phyloP scores from a whole-genome alignment of 2,329 filamentous ascomycete genomes.

The Colletotrichum sp. region DNA sequence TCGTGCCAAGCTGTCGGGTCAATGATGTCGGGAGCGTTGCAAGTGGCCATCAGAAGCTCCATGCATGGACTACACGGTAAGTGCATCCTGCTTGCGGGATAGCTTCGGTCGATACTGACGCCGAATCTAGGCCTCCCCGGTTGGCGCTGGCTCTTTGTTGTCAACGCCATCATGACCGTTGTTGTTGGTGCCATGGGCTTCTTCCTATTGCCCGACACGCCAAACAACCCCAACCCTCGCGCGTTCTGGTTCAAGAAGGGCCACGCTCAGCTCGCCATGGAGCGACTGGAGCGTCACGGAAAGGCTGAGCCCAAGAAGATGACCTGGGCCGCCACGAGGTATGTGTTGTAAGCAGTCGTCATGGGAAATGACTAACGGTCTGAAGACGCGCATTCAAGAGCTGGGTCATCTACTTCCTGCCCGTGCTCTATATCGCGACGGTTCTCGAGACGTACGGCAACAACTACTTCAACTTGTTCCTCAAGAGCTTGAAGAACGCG shows the following conservation, averaged over 20 bases:
- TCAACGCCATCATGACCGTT: conserved; percentile 35
- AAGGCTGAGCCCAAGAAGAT: conserved; percentile 27
- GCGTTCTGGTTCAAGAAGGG: conserved; percentile 16
- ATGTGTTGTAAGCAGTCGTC: background rate
- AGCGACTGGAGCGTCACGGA: conserved; percentile 11
- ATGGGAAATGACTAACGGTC: background rate
- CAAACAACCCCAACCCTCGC: conserved; percentile 27
- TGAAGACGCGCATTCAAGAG: conserved; percentile 13
- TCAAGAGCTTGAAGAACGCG: conserved; percentile 15
- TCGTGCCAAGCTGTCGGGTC: conserved; percentile 55
- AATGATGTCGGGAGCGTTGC: conserved; percentile 62
- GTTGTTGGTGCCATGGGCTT: conserved; percentile 23
- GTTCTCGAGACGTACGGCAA: conserved; percentile 13
- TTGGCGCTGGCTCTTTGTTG: conserved; percentile 45
- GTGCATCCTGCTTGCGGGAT: background rate
- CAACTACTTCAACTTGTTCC: conserved; percentile 14
- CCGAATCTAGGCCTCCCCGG: conserved; percentile 41
- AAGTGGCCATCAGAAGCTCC: conserved; percentile 46
- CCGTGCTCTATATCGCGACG: conserved; percentile 10
- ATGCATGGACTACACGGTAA: conserved; percentile 16
- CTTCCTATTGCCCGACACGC: conserved; percentile 18
- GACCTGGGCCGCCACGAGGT: conserved; percentile 28
- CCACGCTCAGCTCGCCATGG: conserved; percentile 13
- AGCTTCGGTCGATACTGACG: conserved; percentile 33
- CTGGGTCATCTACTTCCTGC: conserved; percentile 18